A percentile compares a stretch with the other conserved stretches of the same genome.
These are phyloP conservation scores for Coemansia sp. DNA, from an alignment of 192 early-diverging fungal genomes.

Conservation along the genomic window DNA sequence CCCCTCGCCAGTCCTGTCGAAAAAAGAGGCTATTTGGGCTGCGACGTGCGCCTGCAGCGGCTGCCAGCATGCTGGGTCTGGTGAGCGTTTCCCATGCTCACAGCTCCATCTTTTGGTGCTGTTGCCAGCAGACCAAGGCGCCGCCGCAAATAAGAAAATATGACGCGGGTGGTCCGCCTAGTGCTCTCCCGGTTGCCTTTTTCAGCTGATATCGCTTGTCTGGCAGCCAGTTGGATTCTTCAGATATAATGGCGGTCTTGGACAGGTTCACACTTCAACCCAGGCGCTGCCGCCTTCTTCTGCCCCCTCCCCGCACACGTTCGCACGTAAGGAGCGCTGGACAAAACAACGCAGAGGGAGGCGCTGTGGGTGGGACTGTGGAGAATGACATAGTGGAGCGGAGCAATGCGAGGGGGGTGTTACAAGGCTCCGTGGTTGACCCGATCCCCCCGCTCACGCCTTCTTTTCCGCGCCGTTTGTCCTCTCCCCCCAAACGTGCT, in stretches of 20 bases:
- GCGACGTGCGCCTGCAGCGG: conserved; percentile 9
- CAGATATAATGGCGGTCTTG: neutral
- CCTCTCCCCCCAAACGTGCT: conserved; percentile 1
- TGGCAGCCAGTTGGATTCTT: neutral
- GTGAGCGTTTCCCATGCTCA: conserved; percentile 5
- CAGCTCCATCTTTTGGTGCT: neutral
- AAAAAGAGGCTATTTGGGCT: conserved; percentile 10
- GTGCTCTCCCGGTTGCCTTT: neutral
- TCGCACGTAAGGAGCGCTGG: conserved; percentile 1
- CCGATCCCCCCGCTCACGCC: conserved; percentile 4
- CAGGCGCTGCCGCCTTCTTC: neutral
- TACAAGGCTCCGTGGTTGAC: conserved; percentile 6
- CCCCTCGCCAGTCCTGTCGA: neutral
- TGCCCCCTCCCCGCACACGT: neutral
- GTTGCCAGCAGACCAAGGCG: neutral
- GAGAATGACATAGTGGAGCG: conserved; percentile 5
- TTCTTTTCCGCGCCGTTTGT: conserved; percentile 3
- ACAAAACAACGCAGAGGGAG: neutral
- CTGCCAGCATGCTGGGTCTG: conserved; percentile 10
- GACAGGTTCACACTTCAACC: neutral
- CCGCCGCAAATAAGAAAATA: conserved; percentile 1
- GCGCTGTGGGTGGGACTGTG: conserved; percentile 8
- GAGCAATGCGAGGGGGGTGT: conserved; percentile 4
- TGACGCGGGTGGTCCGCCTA: neutral
- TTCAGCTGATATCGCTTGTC: conserved; percentile 1